phyloP scores from a whole-genome alignment of 2,329 filamentous ascomycete species.

The Claviceps fusiformis region DNA sequence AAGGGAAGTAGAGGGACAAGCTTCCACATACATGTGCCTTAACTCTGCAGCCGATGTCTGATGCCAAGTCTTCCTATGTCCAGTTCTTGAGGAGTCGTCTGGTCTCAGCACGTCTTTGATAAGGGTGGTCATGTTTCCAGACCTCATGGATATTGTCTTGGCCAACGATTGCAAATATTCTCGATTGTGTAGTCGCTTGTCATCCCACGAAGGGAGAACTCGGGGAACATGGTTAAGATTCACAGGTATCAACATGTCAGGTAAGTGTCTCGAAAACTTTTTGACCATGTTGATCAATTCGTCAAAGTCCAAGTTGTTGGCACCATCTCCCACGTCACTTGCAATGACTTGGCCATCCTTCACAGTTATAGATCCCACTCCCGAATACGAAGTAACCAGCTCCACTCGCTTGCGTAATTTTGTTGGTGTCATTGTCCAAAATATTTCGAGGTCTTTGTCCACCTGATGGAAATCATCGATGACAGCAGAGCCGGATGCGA shows the following conservation, averaged over 20 bases:
- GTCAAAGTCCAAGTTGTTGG: slow-evolving; percentile 24
- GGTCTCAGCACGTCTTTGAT: neutral
- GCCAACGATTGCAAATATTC: slow-evolving; percentile 15
- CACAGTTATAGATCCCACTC: slow-evolving; percentile 41
- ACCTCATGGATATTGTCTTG: slow-evolving; percentile 17
- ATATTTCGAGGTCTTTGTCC: slow-evolving; percentile 58
- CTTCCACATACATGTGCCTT: slow-evolving; percentile 29
- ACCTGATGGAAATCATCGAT: slow-evolving; percentile 77
- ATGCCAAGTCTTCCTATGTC: neutral
- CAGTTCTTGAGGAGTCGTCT: neutral
- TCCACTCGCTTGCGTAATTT: slow-evolving; percentile 49
- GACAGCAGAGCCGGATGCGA: slow-evolving; percentile 57
- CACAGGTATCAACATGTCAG: slow-evolving; percentile 74
- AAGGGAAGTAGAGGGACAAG: slow-evolving; percentile 50
- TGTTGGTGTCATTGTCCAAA: slow-evolving; percentile 59
- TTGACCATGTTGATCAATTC: slow-evolving; percentile 52
- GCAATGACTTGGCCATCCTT: slow-evolving; percentile 45
- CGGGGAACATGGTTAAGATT: slow-evolving; percentile 45
- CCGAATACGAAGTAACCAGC: slow-evolving; percentile 24
- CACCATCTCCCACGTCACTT: slow-evolving; percentile 19
- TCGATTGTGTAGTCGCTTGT: slow-evolving; percentile 17
- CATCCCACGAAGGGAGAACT: slow-evolving; percentile 45
- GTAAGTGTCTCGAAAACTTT: slow-evolving; percentile 57
- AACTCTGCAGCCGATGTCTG: slow-evolving; percentile 15
- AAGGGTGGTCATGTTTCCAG: slow-evolving; percentile 4